Percentiles rank a stretch among this genome's conserved stretches.
phyloP scores from a whole-genome alignment of 129 eudicot genomes.

The Pseudognaphalium luteoalbum region DNA sequence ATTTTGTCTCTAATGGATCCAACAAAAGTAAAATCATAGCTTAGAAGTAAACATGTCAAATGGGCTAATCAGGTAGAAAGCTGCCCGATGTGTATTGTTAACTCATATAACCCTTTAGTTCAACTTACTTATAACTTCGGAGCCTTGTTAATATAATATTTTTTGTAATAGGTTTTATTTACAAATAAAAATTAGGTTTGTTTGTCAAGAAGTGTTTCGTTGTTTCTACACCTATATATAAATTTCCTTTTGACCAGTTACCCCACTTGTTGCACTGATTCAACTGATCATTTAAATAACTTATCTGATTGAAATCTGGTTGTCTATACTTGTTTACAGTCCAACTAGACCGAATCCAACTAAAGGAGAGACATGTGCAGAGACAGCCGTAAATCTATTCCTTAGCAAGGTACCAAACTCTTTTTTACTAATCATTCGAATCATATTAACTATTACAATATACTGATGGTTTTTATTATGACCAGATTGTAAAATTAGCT shows the following conservation, averaged over 20 bases:
- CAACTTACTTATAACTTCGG: neutral
- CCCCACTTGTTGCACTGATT: neutral
- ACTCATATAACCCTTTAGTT: too few relatives aligned
- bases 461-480: neutral
- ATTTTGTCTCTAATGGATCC: neutral
- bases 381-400: constrained; percentile 77
- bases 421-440: neutral
- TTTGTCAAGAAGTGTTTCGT: neutral
- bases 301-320: constrained; percentile 18
- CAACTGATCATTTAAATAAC: neutral
- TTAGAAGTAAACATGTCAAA: too few relatives aligned
- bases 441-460: neutral
- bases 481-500: constrained; percentile 85
- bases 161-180: too few relatives aligned
- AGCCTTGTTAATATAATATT: neutral
- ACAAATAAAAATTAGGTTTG: neutral
- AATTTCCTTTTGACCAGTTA: neutral
- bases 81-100: too few relatives aligned
- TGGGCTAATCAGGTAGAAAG: too few relatives aligned
- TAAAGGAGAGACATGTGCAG: constrained; percentile 99
- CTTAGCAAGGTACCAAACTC: constrained; percentile 68
- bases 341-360: constrained; percentile 83
- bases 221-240: neutral
- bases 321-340: constrained; percentile 44
- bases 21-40: too few relatives aligned